A percentile compares a stretch with the other conserved stretches of the same genome.
Conservation (phyloP, 2,329 filamentous ascomycete genomes). For the Ophiostoma pallidulum region DNA sequence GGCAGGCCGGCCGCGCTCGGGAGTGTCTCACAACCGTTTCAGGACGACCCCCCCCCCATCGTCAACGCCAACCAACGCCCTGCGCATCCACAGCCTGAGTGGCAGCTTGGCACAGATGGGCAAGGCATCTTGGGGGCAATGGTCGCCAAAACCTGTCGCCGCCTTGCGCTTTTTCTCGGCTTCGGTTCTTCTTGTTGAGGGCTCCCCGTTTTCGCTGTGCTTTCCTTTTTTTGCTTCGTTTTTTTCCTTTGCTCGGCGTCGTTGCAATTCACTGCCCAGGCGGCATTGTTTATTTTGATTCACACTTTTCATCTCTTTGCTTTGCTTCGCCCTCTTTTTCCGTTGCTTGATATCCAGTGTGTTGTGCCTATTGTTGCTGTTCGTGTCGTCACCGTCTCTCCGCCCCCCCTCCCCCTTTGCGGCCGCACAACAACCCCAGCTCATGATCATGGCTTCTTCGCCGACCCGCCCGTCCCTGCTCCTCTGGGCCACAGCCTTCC, state of each 20-base stretch:
- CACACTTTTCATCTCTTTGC: not conserved
- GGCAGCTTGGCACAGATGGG: too few species aligned
- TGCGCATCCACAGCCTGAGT: not conserved
- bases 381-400: too few species aligned
- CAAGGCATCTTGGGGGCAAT: too few species aligned
- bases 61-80: not conserved
- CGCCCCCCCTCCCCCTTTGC: too few species aligned
- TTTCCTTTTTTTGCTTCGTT: too few species aligned
- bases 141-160: too few species aligned
- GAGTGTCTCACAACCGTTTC: constrained; percentile 10
- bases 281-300: not conserved
- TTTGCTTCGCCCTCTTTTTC: not conserved
- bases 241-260: not conserved
- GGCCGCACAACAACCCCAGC: too few species aligned
- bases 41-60: not conserved
- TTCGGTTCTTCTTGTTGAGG: too few species aligned
- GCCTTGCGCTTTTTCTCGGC: too few species aligned
- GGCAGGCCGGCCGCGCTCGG: constrained; percentile 5
- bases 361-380: not conserved
- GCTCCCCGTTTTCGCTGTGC: not conserved
- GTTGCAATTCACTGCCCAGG: not conserved
- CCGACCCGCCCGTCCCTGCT: not conserved
- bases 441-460: not conserved
- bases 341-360: not conserved
- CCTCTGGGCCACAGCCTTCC: constrained; percentile 2